Conservation (phyloP, 2,329 filamentous ascomycete species). For the Neonectria sp. region DNA sequence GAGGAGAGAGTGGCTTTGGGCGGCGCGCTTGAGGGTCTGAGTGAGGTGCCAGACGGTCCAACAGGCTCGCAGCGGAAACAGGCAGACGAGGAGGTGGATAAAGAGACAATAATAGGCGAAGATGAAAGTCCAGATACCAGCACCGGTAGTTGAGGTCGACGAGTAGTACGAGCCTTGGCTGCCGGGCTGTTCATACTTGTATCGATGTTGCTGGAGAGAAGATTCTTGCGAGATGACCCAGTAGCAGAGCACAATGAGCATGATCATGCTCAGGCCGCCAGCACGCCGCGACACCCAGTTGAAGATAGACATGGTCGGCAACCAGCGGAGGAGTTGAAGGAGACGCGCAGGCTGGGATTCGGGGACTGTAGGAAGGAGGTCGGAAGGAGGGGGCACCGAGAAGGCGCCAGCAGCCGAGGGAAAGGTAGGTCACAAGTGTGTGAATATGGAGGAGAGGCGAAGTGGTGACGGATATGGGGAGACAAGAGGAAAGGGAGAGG, state of each 20-base stretch:
- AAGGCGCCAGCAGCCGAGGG: constrained; percentile 13
- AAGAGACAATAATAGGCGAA: constrained; percentile 77
- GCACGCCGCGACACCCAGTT: constrained; percentile 68
- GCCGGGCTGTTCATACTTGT: constrained; percentile 59
- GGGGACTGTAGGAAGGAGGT: constrained; percentile 18
- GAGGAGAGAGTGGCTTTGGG: constrained; percentile 61
- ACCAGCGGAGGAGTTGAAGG: background rate
- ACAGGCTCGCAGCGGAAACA: constrained; percentile 74
- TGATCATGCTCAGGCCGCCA: constrained; percentile 69
- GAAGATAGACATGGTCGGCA: constrained; percentile 65
- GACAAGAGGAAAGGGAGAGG: constrained; percentile 10
- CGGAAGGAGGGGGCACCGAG: constrained; percentile 15
- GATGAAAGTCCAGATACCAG: constrained; percentile 65
- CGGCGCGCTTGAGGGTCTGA: constrained; percentile 62
- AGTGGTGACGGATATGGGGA: constrained; percentile 3
- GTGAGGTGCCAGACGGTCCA: constrained; percentile 74
- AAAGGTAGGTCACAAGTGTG: background rate
- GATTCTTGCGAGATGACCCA: constrained; percentile 69
- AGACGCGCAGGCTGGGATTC: constrained; percentile 2
- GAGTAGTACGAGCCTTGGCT: constrained; percentile 51
- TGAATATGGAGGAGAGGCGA: constrained; percentile 11
- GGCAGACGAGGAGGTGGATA: constrained; percentile 74
- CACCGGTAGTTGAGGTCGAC: constrained; percentile 54
- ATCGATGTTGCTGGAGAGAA: constrained; percentile 59
- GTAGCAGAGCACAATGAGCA: constrained; percentile 65